These are phyloP conservation scores for Catenaria anguillulae DNA, from an alignment of 371 early-diverging fungal species.

Conservation along the genomic window DNA sequence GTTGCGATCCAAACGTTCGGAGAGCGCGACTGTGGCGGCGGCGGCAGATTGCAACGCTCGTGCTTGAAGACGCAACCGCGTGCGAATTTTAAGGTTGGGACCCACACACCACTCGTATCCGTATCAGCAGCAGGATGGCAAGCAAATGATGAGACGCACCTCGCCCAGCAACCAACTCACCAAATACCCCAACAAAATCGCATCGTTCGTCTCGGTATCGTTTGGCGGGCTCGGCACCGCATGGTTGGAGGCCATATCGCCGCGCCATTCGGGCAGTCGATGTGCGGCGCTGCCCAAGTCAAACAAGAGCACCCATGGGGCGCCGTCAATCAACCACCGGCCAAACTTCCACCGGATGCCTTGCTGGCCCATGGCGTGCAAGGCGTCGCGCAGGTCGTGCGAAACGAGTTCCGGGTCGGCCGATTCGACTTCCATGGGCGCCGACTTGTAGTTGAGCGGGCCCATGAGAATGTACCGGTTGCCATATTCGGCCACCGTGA, in stretches of 20 bases:
- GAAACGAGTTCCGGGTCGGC: slow-evolving; percentile 47
- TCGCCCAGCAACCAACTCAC: slow-evolving; percentile 86
- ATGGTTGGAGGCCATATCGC: slow-evolving; percentile 81
- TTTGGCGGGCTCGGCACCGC: slow-evolving; percentile 80
- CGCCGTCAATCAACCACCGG: slow-evolving; percentile 89
- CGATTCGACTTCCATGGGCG: slow-evolving; percentile 76
- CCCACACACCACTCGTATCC: too few relatives aligned
- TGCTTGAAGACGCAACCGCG: too few relatives aligned
- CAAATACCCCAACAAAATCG: slow-evolving; percentile 87
- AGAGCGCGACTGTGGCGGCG: too few relatives aligned
- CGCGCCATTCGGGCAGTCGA: slow-evolving; percentile 78
- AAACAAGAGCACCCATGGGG: slow-evolving; percentile 79
- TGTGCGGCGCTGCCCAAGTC: slow-evolving; percentile 57
- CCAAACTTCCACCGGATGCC: slow-evolving; percentile 76
- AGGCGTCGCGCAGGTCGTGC: slow-evolving; percentile 45
- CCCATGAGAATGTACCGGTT: slow-evolving; percentile 59
- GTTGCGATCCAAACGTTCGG: too few relatives aligned
- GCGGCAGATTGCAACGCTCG: too few relatives aligned
- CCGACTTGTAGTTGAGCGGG: slow-evolving; percentile 60
- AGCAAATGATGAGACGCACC: slow-evolving; percentile 7
- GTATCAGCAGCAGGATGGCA: too few relatives aligned
- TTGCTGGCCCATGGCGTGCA: slow-evolving; percentile 47
- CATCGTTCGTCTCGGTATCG: slow-evolving; percentile 83
- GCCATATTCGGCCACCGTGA: slow-evolving; percentile 84
- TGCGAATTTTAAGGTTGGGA: too few relatives aligned